Base-by-base conservation (phyloP, 331 rosid genomes). In the Stylosanthes scabra region DNA sequence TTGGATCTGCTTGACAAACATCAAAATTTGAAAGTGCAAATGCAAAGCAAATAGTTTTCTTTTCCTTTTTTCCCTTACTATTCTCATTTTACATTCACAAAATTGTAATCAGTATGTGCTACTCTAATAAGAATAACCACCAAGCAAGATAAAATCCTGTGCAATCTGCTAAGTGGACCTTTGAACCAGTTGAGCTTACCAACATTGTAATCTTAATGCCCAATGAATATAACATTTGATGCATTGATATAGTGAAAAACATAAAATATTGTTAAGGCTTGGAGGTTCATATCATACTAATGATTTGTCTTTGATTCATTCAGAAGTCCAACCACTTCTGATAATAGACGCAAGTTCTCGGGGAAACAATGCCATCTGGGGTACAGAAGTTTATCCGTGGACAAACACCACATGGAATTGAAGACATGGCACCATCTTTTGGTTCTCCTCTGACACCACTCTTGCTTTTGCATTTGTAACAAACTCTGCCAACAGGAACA, bases 401-500 rank as follows among this genome's bases (percentile, higher is more conserved):
- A 74, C 98, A 93, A 75, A 89, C 94, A 70, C 91, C 96, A 52
- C 97, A 90, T 6, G 93, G 93, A 77, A 84, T 83, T 66, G 91
- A 87, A 65, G 93, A 85, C 86, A 87, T 66, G 63, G 85, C 81
- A 31, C 83, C 86, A 1, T 68, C 8, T 59, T 71, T 88, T 1
- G 72, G 79, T 40, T 87, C 96, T 60, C 77, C 90, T 76, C 46
- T 83, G n/a, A 1, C 50, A 8, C 89, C 84, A 9, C 79, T 83
- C 72, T 84, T 90, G 74, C 70, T 82, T 64, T 58, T 75, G 86
- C 88, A 70, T 78, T 54, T 84, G 52, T 87, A 93, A 82, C 96
- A 88, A 76, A 86, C 66, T 70, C 75, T 86, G n/a, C 96, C 96
- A 28, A 69, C 73, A 12, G 84, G 88, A 72, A 90, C 69, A 9